Base-by-base conservation (phyloP, 2,329 filamentous ascomycete genomes). In the Byssothecium circinans region DNA sequence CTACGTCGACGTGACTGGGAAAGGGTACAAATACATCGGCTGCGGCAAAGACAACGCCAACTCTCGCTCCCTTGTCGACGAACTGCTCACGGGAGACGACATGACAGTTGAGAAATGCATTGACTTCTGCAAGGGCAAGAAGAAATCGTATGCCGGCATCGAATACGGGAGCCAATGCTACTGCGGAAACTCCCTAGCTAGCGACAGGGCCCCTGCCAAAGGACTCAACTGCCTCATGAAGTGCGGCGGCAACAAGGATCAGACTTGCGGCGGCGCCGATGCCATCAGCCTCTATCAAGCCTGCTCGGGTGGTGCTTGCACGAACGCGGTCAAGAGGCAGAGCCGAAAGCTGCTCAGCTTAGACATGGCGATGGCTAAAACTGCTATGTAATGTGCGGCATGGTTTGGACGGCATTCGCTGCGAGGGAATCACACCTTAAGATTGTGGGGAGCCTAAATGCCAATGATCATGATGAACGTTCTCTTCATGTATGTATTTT, bases 111-210 rank as follows among this genome's bases (percentile, higher is more conserved):
- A 79, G 54, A 71, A 68, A 37, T 86, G 83, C 58, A 70, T 81
- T 38, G 63, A 73, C 42, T 82, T 74, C 64, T 86, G 83, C 67
- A 67, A 71, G 10, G 60, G 53, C 35, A 69, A 71, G 20, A 76
- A 75, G 3, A 78, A 75, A 50, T 61, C 70, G 3, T 83, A 81
- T 57, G 81, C 81, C n/a, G 83, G 82, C 36, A 73, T 81, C 0
- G 81, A 85, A 56, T 82, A 79, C 57, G 71, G 68, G 19, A 69
- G 71, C n/a, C 79, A 86, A 37, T 86, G 83, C 69, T 85, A 75
- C 70, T 84, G 79, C 52, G 76, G 40, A 29, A 43, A 35, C 29
- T 17, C 35, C 12, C 34, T 50, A 35, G 39, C 48, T 4, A 23
- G 25, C 1, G 48, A 50, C 15, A 25, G 48, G 11, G 59, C 65